These are phyloP conservation scores for Colletotrichum cordylinicola DNA, from an alignment of 2,329 filamentous ascomycete genomes.

Conservation along the genomic window DNA sequence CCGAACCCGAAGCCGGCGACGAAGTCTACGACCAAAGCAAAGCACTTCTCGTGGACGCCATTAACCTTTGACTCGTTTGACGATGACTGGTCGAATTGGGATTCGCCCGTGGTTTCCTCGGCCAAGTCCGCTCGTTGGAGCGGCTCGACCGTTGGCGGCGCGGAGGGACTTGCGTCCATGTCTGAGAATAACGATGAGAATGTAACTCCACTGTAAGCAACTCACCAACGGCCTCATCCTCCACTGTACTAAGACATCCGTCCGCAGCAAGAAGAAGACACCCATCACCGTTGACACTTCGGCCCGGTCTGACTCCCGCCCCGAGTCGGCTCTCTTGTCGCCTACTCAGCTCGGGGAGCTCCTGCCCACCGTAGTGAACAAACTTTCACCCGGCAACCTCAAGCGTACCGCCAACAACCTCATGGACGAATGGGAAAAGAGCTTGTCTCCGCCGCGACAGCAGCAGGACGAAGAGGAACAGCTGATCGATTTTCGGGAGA, in stretches of 20 bases:
- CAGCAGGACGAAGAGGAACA: constrained; percentile 19
- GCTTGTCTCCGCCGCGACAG: constrained; percentile 58
- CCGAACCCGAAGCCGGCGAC: constrained; percentile 37
- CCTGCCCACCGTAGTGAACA: constrained; percentile 74
- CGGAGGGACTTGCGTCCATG: constrained; percentile 50
- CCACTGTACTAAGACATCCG: constrained; percentile 15
- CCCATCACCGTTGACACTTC: constrained; percentile 33
- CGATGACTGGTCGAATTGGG: constrained; percentile 71
- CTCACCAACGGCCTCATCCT: constrained; percentile 1
- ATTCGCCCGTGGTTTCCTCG: constrained; percentile 55
- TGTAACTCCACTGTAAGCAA: constrained; percentile 54
- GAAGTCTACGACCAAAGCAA: constrained; percentile 44
- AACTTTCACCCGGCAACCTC: constrained; percentile 76
- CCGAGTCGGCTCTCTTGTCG: constrained; percentile 28
- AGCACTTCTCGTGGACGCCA: constrained; percentile 67
- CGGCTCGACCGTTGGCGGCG: constrained; percentile 57
- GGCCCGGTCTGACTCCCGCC: background rate
- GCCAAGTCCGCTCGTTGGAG: constrained; percentile 67
- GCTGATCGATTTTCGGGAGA: constrained; percentile 21
- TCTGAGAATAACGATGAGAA: constrained; percentile 55
- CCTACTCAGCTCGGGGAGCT: constrained; percentile 58
- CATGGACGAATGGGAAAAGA: constrained; percentile 92
- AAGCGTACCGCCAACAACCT: constrained; percentile 84
- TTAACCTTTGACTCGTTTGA: constrained; percentile 63
- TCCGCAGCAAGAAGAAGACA: constrained; percentile 37